Conservation (phyloP, 2,329 filamentous ascomycete species). For the Neonectria neomacrospora region DNA sequence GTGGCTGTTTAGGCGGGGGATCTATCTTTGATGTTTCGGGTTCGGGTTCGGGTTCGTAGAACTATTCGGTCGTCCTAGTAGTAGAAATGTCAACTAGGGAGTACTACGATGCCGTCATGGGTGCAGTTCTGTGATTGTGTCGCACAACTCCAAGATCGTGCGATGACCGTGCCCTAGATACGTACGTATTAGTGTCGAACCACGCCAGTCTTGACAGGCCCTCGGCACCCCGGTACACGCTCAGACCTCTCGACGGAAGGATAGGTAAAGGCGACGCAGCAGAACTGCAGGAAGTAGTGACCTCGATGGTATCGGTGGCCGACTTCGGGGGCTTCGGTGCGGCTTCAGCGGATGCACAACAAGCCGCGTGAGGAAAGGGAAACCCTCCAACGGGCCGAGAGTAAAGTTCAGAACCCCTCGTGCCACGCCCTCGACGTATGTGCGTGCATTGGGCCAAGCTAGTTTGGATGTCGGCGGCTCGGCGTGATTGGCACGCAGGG, state of each 20-base stretch:
- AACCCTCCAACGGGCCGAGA: not conserved
- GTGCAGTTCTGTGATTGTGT: not conserved
- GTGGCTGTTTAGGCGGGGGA: constrained; percentile 2
- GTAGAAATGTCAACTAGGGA: constrained; percentile 18
- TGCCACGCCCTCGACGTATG: not conserved
- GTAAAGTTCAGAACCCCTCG: not conserved
- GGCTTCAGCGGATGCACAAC: constrained; percentile 9
- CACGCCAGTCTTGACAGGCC: constrained; percentile 4
- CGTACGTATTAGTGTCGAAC: not conserved
- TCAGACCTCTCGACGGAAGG: not conserved
- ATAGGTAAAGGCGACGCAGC: not conserved
- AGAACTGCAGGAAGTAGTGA: not conserved
- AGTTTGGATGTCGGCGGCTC: constrained; percentile 32
- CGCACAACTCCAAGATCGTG: not conserved
- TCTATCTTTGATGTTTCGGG: not conserved
- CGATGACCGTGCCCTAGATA: not conserved
- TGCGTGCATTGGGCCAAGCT: too few relatives aligned
- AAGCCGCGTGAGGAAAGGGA: constrained; percentile 14
- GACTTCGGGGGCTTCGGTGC: constrained; percentile 4
- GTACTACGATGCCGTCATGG: not conserved
- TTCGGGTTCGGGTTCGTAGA: not conserved
- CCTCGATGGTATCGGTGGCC: constrained; percentile 5
- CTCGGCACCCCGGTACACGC: not conserved
- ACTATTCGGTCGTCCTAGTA: constrained; percentile 1
- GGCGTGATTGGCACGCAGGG: constrained; percentile 28